phyloP scores from a whole-genome alignment of 768 basidiomycete species.

The Rhodotorula kratochvilovae region DNA sequence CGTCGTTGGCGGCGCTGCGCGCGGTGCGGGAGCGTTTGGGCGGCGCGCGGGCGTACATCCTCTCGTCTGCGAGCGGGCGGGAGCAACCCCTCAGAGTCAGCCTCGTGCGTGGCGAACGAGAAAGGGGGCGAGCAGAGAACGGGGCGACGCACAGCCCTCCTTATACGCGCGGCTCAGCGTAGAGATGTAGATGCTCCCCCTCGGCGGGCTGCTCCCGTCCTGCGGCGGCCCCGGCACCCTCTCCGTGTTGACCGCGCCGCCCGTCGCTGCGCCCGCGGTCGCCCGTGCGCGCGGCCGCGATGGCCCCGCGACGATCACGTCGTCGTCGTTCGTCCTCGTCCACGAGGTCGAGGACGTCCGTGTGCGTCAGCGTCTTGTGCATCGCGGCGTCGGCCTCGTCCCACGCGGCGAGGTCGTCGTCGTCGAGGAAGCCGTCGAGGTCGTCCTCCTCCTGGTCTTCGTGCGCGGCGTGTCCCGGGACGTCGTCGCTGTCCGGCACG shows the following conservation, averaged over 20 bases:
- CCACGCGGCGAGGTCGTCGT: background rate
- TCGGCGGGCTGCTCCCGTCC: constrained; percentile 24
- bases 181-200: constrained; percentile 18
- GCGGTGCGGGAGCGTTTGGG: background rate
- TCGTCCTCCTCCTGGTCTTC: background rate
- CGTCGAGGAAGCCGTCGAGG: constrained; percentile 4
- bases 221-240: constrained; percentile 14
- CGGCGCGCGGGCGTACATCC: background rate
- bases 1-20: background rate
- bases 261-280: background rate
- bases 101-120: background rate
- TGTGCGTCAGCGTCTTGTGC: constrained; percentile 61
- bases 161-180: constrained; percentile 11
- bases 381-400: background rate
- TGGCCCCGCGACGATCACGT: constrained; percentile 12
- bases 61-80: background rate
- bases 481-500: background rate
- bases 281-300: no score
- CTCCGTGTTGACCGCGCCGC: constrained; percentile 18
- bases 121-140: background rate
- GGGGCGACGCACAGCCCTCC: constrained; percentile 18
- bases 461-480: background rate
- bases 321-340: constrained; percentile 25
- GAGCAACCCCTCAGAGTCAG: no score
- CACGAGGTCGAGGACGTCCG: constrained; percentile 53